These are phyloP conservation scores for Spergularia marina DNA, from an alignment of 148 eudicot genomes.

Conservation along the genomic window DNA sequence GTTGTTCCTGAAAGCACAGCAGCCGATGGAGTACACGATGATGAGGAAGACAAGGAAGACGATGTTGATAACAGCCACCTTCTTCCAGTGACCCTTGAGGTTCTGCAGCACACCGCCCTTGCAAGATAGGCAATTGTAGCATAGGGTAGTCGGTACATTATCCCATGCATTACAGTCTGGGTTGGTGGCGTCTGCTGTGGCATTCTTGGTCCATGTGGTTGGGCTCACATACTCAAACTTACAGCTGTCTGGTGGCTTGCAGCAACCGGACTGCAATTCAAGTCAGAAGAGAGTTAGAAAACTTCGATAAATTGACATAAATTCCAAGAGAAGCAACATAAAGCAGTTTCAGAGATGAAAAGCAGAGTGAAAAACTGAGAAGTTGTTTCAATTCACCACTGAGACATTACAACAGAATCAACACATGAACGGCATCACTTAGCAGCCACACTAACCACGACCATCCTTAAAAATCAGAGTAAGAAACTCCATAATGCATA, in stretches of 20 bases:
- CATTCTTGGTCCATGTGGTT: slow-evolving; percentile 51
- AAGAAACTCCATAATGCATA: too few relatives aligned
- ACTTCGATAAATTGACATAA: not conserved
- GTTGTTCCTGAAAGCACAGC: slow-evolving; percentile 94
- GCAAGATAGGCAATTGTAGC: slow-evolving; percentile 81
- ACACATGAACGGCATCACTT: too few relatives aligned
- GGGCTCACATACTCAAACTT: slow-evolving; percentile 52
- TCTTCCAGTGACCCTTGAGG: slow-evolving; percentile 88
- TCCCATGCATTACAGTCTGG: slow-evolving; percentile 66
- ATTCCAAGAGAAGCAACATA: too few relatives aligned
- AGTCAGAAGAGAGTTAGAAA: not conserved
- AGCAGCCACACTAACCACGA: too few relatives aligned
- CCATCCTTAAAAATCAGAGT: too few relatives aligned
- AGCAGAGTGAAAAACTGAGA: not conserved
- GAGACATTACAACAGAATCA: too few relatives aligned
- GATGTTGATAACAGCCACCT: slow-evolving; percentile 64
- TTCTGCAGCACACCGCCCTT: slow-evolving; percentile 86
- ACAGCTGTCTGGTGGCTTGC: slow-evolving; percentile 76
- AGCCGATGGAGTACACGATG: slow-evolving; percentile 82
- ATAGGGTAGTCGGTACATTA: slow-evolving; percentile 43
- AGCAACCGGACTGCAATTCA: slow-evolving; percentile 80
- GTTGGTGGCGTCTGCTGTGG: slow-evolving; percentile 21
- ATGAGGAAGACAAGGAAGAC: slow-evolving; percentile 68
- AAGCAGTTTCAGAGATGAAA: not conserved
- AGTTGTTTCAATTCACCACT: not conserved